Evolutionary conservation across 2,329 filamentous ascomycete genomes (phyloP), one percentile per base, ranked within the genome.

Genomic region (Neofusicoccum kwambonambiense): DNA sequence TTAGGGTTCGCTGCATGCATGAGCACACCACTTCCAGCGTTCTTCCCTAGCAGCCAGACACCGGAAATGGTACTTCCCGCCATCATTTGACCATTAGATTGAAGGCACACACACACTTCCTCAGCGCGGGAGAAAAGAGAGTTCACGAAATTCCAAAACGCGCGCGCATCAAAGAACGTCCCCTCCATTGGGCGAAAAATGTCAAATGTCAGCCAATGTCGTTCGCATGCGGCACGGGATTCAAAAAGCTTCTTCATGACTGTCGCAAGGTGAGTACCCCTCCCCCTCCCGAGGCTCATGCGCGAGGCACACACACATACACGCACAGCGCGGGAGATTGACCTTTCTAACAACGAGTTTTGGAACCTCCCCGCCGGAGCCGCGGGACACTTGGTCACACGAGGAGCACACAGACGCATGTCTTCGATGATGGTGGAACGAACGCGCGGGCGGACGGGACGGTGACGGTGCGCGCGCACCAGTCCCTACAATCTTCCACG

Each of bases 401-500:
- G 27, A 31, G 27, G 27, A 31, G 27, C 6, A 31, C 13, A 39
- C 37, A 11, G 13, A 39, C 37, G 13, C 3, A 39, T 39, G 37
- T 39, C 37, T 39, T 39, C 13, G 37, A 39, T 39, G 37, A 39
- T 15, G 35, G 54, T 44, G 27, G 39, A n/a, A 44, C 39, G 27
- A 31, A 31, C 27, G 27, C 27, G 27, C 27, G 27, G 27, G 27
- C 27, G 27, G 27, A 31, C 27, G 27, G 27, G 4, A 31, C 27
- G 27, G 27, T 31, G 27, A 31, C 6, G 27, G 27, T 31, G 51
- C 34, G n/a, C 17, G 19, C 19, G 50, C 50, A n/a, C 35, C 17
- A 39, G 37, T 42, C 37, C 52, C 31, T 45, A 58, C 54, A 58
- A 58, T 58, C 35, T 58, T 58, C 54, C 54, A 58, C 54, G 54